phyloP scores from a whole-genome alignment of 768 basidiomycete species.

The Rhizopogon sp. region DNA sequence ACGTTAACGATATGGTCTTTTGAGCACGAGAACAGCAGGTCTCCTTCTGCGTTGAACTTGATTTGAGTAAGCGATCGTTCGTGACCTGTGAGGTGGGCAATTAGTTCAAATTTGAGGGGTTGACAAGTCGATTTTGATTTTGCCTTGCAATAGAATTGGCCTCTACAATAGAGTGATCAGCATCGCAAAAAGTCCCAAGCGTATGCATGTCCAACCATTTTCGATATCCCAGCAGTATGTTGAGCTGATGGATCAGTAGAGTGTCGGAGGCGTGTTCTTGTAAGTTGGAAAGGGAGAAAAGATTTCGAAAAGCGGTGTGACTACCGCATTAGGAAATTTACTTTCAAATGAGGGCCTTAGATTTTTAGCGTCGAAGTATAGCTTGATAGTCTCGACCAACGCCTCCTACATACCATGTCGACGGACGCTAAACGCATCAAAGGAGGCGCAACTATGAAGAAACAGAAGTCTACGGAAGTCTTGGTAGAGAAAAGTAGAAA shows the following conservation, averaged over 20 bases:
- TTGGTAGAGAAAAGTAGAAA: background rate
- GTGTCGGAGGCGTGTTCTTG: no score
- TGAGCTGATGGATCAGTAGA: background rate
- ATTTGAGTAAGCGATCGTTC: constrained; percentile 97
- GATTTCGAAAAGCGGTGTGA: no score
- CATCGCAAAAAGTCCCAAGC: background rate
- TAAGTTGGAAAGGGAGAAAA: no score
- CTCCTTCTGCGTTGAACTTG: constrained; percentile 96
- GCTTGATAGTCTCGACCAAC: background rate
- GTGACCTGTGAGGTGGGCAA: constrained; percentile 58
- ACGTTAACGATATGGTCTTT: constrained; percentile 96
- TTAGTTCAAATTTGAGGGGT: background rate
- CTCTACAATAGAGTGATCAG: constrained; percentile 35
- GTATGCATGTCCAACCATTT: background rate
- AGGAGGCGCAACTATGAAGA: background rate
- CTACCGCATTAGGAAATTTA: background rate
- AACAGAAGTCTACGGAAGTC: background rate
- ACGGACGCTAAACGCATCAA: background rate
- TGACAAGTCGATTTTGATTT: constrained; percentile 4
- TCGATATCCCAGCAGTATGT: background rate
- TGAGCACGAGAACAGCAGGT: constrained; percentile 90
- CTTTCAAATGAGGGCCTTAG: no score
- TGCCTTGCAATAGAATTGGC: constrained; percentile 73
- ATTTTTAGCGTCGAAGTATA: background rate
- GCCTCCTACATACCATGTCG: background rate